Base-by-base conservation (phyloP, 345 rosid species). In the Xanthoceras sorbifolium region DNA sequence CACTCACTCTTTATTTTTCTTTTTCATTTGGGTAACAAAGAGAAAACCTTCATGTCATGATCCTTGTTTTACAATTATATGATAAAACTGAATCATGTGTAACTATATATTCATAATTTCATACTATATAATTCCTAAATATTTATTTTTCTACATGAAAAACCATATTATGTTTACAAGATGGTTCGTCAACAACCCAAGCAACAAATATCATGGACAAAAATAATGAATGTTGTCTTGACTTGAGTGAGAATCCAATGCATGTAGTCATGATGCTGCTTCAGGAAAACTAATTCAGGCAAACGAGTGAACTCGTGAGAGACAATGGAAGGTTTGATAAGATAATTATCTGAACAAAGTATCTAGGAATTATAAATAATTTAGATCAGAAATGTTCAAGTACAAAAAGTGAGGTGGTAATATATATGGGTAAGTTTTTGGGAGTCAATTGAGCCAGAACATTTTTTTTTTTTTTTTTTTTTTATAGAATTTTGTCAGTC, bases 171-270 rank as follows among this genome's bases (percentile, higher is more conserved):
- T n/a, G n/a, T n/a, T n/a, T 31, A 32, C 59, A 54, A 31, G 20
- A 54, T 70, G 22, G 23, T 40, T 29, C 25, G 6, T 17, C 26
- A 29, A 73, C 34, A 44, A 23, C 54, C 38, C 60, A 48, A 48
- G 48, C 29, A 32, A 20, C 70, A 31, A n/a, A 64, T 40, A 50
- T n/a, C n/a, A n/a, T 64, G 70, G 70, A 74, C 77, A 74, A 64
- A 64, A n/a, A 63, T 32, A 32, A 74, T 74, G 38, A 62, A 64
- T 67, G 71, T 5, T 32, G 31, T 34, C 68, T 74, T 74, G 77
- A 74, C 28, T 18, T 18, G 11, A 34, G n/a, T 22, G 68, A 74
- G 77, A 64, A 74, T 74, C 77, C 77, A 64, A 74, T 64, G 63
- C 3, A 42, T 48, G 60, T 40, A 32, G 70, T 74, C 70, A 74